Evolutionary conservation across 805 yeast species (phyloP).

Genomic region (Candida arabinofermentans): DNA sequence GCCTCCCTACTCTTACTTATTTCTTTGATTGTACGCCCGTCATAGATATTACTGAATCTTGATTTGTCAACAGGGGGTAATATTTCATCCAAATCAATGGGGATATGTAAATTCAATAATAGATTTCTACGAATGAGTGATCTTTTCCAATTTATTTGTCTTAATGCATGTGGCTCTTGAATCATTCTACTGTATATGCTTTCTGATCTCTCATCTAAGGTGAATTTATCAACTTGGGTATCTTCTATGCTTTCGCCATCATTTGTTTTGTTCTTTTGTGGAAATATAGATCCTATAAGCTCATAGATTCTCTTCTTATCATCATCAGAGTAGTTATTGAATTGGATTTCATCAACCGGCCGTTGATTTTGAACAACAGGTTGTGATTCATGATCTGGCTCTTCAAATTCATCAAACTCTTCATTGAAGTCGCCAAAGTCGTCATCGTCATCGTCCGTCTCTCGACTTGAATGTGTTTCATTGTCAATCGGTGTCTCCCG

Average conservation of each 20-base stretch:
- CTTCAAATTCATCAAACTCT: slow-evolving; percentile 14
- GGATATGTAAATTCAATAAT: slow-evolving; percentile 63
- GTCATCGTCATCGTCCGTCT: slow-evolving; percentile 10
- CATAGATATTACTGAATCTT: slow-evolving; percentile 9
- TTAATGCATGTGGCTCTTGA: slow-evolving; percentile 39
- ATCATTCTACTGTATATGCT: slow-evolving; percentile 22
- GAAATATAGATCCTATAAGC: slow-evolving; percentile 12
- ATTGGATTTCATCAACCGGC: not conserved
- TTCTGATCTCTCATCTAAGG: slow-evolving; percentile 22
- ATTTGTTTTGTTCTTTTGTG: not conserved
- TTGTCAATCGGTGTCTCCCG: too few relatives aligned
- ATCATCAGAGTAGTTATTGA: slow-evolving; percentile 6
- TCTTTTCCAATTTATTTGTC: slow-evolving; percentile 66
- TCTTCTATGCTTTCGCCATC: not conserved
- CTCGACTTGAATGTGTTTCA: too few relatives aligned
- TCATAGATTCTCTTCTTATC: slow-evolving; percentile 3
- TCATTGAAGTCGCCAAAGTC: slow-evolving; percentile 24
- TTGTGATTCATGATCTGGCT: too few relatives aligned
- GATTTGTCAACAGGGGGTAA: slow-evolving; percentile 13
- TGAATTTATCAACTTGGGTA: slow-evolving; percentile 1
- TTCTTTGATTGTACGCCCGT: slow-evolving; percentile 8
- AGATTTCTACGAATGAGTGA: slow-evolving; percentile 63
- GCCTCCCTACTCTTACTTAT: slow-evolving; percentile 6
- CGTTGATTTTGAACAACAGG: not conserved
- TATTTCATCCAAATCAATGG: slow-evolving; percentile 64